Percentiles rank a stretch among this genome's conserved stretches.
Evolutionary conservation across 176 grass and related monocot genomes (phyloP).

Genomic region (Oryza nivara): DNA sequence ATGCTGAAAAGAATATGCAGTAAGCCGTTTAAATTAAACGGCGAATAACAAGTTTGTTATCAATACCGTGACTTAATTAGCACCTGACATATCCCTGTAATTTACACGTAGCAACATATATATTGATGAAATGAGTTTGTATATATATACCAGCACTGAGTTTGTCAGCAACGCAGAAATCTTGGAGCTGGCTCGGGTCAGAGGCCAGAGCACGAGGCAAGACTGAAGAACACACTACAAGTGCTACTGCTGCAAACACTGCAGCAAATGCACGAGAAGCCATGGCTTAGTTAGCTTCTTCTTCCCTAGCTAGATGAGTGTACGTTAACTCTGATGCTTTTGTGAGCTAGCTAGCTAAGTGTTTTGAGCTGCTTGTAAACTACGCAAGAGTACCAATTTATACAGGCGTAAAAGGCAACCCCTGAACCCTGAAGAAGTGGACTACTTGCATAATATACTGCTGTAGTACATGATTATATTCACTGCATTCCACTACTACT

Average conservation of each 20-base stretch:
- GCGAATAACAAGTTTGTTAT: not conserved
- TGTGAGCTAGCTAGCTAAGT: slow-evolving; percentile 5
- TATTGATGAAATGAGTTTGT: not conserved
- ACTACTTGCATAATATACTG: slow-evolving; percentile 25
- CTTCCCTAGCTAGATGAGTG: not conserved
- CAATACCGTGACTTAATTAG: not conserved
- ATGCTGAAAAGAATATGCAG: not conserved
- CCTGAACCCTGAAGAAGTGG: slow-evolving; percentile 32
- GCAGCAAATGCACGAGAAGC: slow-evolving; percentile 38
- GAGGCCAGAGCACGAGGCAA: slow-evolving; percentile 47
- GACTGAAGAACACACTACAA: slow-evolving; percentile 2
- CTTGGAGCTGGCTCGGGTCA: slow-evolving; percentile 67
- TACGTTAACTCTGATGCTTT: not conserved
- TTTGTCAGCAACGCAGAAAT: slow-evolving; percentile 72
- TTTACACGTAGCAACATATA: not conserved
- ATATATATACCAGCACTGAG: slow-evolving; percentile 39
- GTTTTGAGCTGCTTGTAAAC: slow-evolving; percentile 13
- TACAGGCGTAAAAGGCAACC: slow-evolving; percentile 42
- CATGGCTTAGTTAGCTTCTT: slow-evolving; percentile 27
- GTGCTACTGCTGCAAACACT: slow-evolving; percentile 18
- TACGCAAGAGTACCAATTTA: slow-evolving; percentile 40
- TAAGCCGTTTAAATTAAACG: not conserved
- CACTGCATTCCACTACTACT: not conserved
- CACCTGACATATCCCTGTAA: not conserved
- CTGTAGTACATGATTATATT: not conserved